Conservation (phyloP, 108 stramenopile species). For the Fragilariopsis cylindrus region DNA sequence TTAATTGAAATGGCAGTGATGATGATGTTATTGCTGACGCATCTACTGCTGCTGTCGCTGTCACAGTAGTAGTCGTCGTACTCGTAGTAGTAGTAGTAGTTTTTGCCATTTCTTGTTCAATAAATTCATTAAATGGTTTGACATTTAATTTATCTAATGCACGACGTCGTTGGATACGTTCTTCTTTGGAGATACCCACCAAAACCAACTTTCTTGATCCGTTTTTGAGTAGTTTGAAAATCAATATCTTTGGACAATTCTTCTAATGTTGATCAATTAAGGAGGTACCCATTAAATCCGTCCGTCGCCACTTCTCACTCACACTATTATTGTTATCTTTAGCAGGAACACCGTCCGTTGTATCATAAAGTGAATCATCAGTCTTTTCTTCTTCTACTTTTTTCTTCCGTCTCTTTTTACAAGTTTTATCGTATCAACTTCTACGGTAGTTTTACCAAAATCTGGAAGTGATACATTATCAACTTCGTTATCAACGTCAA, state of each 20-base stretch:
- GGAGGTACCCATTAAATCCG: conserved; percentile 62
- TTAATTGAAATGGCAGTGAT: conserved; percentile 20
- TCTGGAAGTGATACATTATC: conserved; percentile 31
- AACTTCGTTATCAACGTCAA: too few relatives aligned
- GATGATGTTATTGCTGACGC: background rate
- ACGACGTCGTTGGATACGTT: conserved; percentile 82
- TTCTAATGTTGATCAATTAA: conserved; percentile 67
- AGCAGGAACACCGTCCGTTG: background rate
- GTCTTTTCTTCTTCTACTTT: too few relatives aligned
- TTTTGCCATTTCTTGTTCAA: conserved; percentile 39
- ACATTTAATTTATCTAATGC: conserved; percentile 85
- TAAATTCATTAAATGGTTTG: conserved; percentile 76
- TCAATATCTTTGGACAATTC: conserved; percentile 68
- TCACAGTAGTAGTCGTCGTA: background rate
- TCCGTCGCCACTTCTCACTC: conserved; percentile 46
- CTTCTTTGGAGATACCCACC: conserved; percentile 76
- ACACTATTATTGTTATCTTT: background rate
- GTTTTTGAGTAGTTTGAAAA: conserved; percentile 64
- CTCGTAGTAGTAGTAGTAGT: background rate
- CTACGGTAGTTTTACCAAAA: conserved; percentile 56
- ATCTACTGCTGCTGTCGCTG: conserved; percentile 23
- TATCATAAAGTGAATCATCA: background rate
- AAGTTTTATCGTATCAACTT: conserved; percentile 44
- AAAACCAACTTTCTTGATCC: conserved; percentile 53
- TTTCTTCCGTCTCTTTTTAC: background rate